Evolutionary conservation across 768 basidiomycete species (phyloP).

Genomic region (Termitomyces eurrhizus): DNA sequence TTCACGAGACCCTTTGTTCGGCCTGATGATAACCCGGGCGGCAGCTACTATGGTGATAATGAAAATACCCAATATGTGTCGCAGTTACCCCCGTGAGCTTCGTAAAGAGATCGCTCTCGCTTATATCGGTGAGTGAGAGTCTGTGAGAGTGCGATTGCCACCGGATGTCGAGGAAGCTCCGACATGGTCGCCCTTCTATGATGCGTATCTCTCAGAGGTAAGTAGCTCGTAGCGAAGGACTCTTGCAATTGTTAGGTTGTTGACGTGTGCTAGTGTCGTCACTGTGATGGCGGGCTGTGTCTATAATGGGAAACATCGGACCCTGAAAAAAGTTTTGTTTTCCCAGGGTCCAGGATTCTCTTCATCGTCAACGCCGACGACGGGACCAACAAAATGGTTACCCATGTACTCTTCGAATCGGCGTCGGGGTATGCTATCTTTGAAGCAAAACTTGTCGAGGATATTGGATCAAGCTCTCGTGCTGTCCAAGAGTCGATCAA

Average conservation of each 20-base stretch:
- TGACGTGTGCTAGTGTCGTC: background rate
- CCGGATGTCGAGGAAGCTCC: background rate
- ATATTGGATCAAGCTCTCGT: conserved; percentile 76
- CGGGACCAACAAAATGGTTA: conserved; percentile 47
- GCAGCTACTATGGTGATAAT: background rate
- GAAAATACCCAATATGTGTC: background rate
- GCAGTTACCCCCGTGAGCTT: conserved; percentile 1
- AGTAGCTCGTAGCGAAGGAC: no score
- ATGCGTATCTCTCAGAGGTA: background rate
- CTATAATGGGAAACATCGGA: conserved; percentile 17
- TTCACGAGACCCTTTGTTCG: background rate
- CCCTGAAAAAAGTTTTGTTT: conserved; percentile 26
- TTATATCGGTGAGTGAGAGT: background rate
- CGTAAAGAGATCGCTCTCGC: background rate
- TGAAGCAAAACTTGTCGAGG: conserved; percentile 80
- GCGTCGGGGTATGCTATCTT: conserved; percentile 94
- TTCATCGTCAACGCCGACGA: conserved; percentile 32
- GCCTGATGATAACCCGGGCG: background rate
- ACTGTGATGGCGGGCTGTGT: background rate
- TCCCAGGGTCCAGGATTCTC: conserved; percentile 13
- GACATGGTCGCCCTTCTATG: background rate
- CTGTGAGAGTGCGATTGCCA: background rate
- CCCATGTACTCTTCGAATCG: conserved; percentile 90
- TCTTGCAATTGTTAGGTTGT: background rate
- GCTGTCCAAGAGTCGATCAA: conserved; percentile 82